Evolutionary conservation across 2,329 filamentous ascomycete species (phyloP).

Genomic region (Neonectria sp.): DNA sequence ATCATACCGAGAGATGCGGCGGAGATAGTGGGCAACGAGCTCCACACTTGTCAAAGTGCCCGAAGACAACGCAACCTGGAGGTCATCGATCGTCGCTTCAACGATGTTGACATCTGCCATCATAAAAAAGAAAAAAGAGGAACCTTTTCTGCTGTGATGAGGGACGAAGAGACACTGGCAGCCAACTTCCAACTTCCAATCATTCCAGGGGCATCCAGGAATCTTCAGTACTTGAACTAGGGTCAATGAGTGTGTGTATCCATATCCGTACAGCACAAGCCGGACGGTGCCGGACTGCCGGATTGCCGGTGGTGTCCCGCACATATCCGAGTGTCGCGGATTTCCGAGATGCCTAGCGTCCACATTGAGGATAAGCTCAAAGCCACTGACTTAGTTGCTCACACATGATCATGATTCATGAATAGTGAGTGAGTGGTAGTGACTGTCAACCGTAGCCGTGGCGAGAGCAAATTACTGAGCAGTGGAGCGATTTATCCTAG

Average conservation of each 20-base stretch:
- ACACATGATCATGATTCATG: too few relatives aligned
- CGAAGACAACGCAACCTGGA: slow-evolving; percentile 35
- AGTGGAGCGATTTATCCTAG: not conserved
- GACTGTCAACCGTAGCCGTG: too few relatives aligned
- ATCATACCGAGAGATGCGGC: slow-evolving; percentile 47
- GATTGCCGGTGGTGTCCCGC: not conserved
- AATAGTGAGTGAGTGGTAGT: too few relatives aligned
- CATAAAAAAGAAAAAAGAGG: not conserved
- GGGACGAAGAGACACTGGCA: not conserved
- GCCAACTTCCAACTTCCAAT: not conserved
- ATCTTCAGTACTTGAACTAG: not conserved
- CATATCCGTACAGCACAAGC: too few relatives aligned
- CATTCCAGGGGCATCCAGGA: not conserved
- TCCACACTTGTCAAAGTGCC: slow-evolving; percentile 46
- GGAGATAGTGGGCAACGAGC: slow-evolving; percentile 46
- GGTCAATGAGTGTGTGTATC: too few relatives aligned
- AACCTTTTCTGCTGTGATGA: not conserved
- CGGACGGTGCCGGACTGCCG: too few relatives aligned
- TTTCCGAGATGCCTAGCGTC: not conserved
- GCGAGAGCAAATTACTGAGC: not conserved
- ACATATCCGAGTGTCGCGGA: slow-evolving; percentile 1
- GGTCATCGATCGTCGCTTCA: slow-evolving; percentile 43
- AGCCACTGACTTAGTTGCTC: too few relatives aligned
- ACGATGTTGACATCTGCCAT: slow-evolving; percentile 31
- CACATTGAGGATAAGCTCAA: too few relatives aligned